A percentile compares a stretch with the other conserved stretches of the same genome.
These are phyloP conservation scores for Trypanosoma avium DNA, from an alignment of 208 protist genomes.

Conservation along the genomic window DNA sequence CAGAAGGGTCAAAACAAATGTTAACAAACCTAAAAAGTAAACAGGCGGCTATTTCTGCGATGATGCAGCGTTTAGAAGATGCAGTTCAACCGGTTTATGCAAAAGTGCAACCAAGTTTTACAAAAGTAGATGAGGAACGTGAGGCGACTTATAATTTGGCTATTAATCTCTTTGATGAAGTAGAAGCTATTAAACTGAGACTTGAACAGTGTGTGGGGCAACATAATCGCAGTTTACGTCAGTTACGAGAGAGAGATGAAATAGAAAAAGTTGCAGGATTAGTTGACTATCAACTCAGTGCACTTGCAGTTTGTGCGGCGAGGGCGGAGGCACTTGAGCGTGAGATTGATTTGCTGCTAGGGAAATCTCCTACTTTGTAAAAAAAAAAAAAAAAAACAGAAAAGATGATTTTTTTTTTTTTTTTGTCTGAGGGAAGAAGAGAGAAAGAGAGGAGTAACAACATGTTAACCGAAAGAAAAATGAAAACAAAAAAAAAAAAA, in stretches of 20 bases:
- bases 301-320: constrained; percentile 47
- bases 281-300: constrained; percentile 63
- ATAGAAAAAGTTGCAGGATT: constrained; percentile 50
- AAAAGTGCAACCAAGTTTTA: constrained; percentile 25
- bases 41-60: constrained; percentile 43
- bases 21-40: constrained; percentile 52
- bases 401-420: background rate
- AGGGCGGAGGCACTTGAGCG: constrained; percentile 52
- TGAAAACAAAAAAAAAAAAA: background rate
- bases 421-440: no score
- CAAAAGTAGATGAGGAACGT: constrained; percentile 39
- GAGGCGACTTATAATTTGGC: constrained; percentile 48
- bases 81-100: constrained; percentile 60
- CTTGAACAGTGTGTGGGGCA: constrained; percentile 46
- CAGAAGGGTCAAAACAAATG: constrained; percentile 44
- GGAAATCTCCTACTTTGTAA: constrained; percentile 24
- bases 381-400: background rate
- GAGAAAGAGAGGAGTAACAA: no score
- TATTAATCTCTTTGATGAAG: constrained; percentile 69
- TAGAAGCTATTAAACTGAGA: constrained; percentile 54
- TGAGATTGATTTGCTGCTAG: constrained; percentile 64
- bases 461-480: background rate
- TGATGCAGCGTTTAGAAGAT: constrained; percentile 67
- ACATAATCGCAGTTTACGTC: constrained; percentile 50
- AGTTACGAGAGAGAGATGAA: constrained; percentile 42